Base-by-base conservation (phyloP, 106 monocot species). In the Allium cepa region DNA sequence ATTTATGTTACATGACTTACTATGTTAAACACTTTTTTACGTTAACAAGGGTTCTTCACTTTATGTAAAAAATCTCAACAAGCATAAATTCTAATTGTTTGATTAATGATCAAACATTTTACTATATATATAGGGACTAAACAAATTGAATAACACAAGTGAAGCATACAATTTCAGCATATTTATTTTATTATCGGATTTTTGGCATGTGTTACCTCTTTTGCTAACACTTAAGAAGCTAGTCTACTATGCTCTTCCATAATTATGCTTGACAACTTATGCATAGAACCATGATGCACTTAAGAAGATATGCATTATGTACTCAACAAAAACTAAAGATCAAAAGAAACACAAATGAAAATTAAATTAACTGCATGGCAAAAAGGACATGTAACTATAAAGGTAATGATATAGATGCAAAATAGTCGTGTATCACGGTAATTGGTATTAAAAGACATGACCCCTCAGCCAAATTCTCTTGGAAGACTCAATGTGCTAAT, bases 361-460 rank as follows among this genome's bases (percentile, higher is more conserved):
- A 11, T 10, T 10, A 15, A 53, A 53, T 1, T 2, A 53, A 36
- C 36, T n/a, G 4, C 36, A 60, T 26, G 60, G 17, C 28, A 60
- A 1, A 2, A 0, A 18, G 17, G 60, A 22, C 8, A 26, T 22
- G 9, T 7, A 56, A 50, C 75, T 74, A 97, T 91, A 73, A 16
- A 65, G 57, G 92, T 66, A 68, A 75, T 82, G 51, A 75, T 57
- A 69, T 87, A 97, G 63, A 97, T 60, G 67, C 96, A 92, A 84
- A 92, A 84, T 67, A 97, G 77, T n/a, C 96, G 92, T 46, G 80
- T 89, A 70, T 97, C 96, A 57, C 75, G 47, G 64, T 97, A 97
- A 69, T 97, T 97, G 11, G 96, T 97, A 67, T 92, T 97, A 77
- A 97, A 97, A 46, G 92, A 75, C 92, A 97, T 97, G 49, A 97